Base-by-base conservation (phyloP, 257 asterid species). In the Solanum ossicruentum region DNA sequence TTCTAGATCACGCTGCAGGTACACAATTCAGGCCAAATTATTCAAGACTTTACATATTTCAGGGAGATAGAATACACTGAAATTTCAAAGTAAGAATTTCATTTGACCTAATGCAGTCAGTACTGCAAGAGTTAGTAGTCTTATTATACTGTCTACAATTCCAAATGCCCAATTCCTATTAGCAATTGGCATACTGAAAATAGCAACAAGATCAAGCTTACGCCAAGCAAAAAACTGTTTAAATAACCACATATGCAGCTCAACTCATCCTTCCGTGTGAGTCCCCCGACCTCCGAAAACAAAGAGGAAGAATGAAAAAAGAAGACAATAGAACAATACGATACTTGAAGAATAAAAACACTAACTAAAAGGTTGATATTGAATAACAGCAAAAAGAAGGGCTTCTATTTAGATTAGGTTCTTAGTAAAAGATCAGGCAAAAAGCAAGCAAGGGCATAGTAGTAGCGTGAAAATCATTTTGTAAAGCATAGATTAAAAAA, bases 1-100 rank as follows among this genome's bases (percentile, higher is more conserved):
- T 81, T 92, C 96, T 61, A 97, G 98, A 84, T 94, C 98, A 88
- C 98, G 94, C 98, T 95, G 91, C 85, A 84, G 85, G 26, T 79
- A 52, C 36, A 26, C 8, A 58, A 80, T 41, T 52, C 28, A 79
- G 63, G 69, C 13, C 18, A 75, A 86, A 65, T 72, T 57, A 52
- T 28, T 54, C 32, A 12, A 49, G 21, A 21, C 16, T 71, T 26
- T 39, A 15, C 45, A 51, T 26, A 23, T 26, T 26, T 12, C 60
- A 47, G 43, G 81, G 81, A 49, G 60, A 75, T 21, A n/a, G 21
- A 26, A 13, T n/a, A 47, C 81, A 45, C 41, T 21, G 13, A n/a
- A 73, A 21, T n/a, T 47, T 26, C 0, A 1, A 49, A 77, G 82
- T 23, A 51, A 21, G 3, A 51, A 4, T 21, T 49, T 26, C 82